Evolutionary conservation across 2,329 filamentous ascomycete species (phyloP).

Genomic region (Talaromyces rugulosus): DNA sequence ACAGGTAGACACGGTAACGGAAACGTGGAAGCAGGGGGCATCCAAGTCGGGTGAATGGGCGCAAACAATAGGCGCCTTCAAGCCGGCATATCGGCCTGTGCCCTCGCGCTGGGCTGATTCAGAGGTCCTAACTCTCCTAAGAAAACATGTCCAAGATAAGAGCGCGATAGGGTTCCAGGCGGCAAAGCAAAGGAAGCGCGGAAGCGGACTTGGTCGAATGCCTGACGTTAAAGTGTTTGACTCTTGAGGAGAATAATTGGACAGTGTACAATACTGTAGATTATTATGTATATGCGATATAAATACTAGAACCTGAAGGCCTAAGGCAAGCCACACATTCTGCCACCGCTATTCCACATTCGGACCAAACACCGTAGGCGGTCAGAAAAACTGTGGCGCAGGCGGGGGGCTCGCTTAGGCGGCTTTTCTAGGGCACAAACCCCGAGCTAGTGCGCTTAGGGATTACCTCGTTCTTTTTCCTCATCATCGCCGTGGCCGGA

Average conservation of each 20-base stretch:
- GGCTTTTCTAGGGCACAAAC: conserved; percentile 18
- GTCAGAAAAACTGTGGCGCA: background rate
- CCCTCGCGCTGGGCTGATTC: conserved; percentile 80
- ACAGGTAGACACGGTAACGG: conserved; percentile 37
- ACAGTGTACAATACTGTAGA: background rate
- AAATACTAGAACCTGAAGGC: background rate
- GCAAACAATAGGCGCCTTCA: conserved; percentile 91
- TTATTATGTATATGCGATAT: background rate
- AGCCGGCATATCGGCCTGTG: conserved; percentile 87
- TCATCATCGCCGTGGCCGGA: conserved; percentile 25
- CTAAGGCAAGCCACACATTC: background rate
- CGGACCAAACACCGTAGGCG: background rate
- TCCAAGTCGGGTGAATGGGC: conserved; percentile 79
- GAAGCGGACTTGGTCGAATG: conserved; percentile 44
- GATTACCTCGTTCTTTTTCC: conserved; percentile 32
- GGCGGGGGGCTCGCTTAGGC: conserved; percentile 14
- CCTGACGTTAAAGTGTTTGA: conserved; percentile 43
- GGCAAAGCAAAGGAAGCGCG: conserved; percentile 34
- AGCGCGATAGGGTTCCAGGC: conserved; percentile 50
- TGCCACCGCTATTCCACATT: background rate
- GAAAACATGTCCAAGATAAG: conserved; percentile 71
- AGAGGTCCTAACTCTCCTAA: conserved; percentile 70
- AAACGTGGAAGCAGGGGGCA: conserved; percentile 49
- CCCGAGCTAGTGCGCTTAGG: conserved; percentile 35
- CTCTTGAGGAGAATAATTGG: conserved; percentile 13